Percentiles rank a stretch among this genome's conserved stretches.
These are phyloP conservation scores for Aspergillus nomiae DNA, from an alignment of 2,329 filamentous ascomycete species.

Conservation along the genomic window DNA sequence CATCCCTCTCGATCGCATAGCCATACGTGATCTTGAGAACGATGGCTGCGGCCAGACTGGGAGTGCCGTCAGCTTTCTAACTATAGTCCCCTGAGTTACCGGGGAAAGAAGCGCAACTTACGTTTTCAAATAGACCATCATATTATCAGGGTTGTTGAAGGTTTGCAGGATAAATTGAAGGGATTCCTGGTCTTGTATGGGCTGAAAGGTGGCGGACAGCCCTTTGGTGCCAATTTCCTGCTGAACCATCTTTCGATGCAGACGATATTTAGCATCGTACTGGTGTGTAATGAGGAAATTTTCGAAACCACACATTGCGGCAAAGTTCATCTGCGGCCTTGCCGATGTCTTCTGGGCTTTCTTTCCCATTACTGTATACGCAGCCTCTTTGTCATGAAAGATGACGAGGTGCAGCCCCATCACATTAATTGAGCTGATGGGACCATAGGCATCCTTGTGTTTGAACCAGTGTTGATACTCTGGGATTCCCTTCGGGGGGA, in stretches of 20 bases:
- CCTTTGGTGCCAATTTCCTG: conserved; percentile 47
- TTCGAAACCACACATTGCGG: conserved; percentile 6
- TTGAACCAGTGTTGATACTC: conserved; percentile 7
- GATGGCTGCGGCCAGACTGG: conserved; percentile 31
- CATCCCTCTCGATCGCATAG: conserved; percentile 23
- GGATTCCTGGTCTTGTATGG: conserved; percentile 47
- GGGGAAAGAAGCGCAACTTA: conserved; percentile 12
- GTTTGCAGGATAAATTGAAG: conserved; percentile 46
- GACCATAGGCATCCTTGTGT: conserved; percentile 8
- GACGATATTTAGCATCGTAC: conserved; percentile 5
- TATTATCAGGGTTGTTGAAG: conserved; percentile 38
- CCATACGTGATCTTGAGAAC: conserved; percentile 44
- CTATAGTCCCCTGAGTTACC: not conserved
- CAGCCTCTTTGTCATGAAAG: conserved; percentile 9
- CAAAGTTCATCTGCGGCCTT: conserved; percentile 8
- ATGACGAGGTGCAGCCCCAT: conserved; percentile 4
- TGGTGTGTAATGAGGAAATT: conserved; percentile 8
- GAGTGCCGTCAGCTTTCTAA: not conserved
- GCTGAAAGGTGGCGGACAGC: conserved; percentile 40
- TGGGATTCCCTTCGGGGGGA: not conserved
- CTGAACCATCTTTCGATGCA: conserved; percentile 16
- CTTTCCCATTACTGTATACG: not conserved
- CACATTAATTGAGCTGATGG: conserved; percentile 9
- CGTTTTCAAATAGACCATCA: conserved; percentile 43
- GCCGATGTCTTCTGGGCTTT: conserved; percentile 9